Evolutionary conservation across 352 stramenopile genomes (phyloP).

Genomic region (Phytopythium ostracodes): DNA sequence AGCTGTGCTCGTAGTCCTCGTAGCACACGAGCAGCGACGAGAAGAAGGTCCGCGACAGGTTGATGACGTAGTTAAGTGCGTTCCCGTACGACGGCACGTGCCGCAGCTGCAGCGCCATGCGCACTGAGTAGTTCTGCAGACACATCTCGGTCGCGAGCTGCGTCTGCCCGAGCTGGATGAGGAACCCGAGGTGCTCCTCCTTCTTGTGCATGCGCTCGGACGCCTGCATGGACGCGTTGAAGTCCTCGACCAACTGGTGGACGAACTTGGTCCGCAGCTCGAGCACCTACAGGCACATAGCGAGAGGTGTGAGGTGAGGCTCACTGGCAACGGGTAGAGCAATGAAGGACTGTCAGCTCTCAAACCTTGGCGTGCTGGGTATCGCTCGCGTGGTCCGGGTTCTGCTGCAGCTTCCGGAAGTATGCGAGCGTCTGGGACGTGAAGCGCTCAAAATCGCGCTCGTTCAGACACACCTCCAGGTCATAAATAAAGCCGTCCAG

Average conservation of each 20-base stretch:
- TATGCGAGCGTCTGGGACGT: constrained; percentile 47
- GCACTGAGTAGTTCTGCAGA: constrained; percentile 77
- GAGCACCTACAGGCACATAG: constrained; percentile 37
- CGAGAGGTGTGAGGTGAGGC: no score
- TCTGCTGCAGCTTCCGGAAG: constrained; percentile 37
- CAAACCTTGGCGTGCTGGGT: constrained; percentile 44
- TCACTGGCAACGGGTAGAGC: no score
- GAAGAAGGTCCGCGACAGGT: constrained; percentile 81
- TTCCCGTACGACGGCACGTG: constrained; percentile 73
- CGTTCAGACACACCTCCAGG: constrained; percentile 60
- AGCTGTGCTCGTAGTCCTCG: constrained; percentile 75
- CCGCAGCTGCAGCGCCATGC: constrained; percentile 69
- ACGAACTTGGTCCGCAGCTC: constrained; percentile 51
- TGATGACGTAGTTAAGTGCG: constrained; percentile 77
- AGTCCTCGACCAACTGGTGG: constrained; percentile 59
- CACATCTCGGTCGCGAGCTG: constrained; percentile 75
- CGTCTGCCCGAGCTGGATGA: constrained; percentile 70
- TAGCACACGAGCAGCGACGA: constrained; percentile 83
- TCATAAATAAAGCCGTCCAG: constrained; percentile 64
- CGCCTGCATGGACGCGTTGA: constrained; percentile 72
- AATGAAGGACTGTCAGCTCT: no score
- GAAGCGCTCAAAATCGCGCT: constrained; percentile 64
- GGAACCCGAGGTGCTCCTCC: constrained; percentile 66
- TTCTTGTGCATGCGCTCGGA: constrained; percentile 83
- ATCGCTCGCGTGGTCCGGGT: constrained; percentile 28